A percentile compares a stretch with the other conserved stretches of the same genome.
phyloP scores from a whole-genome alignment of 805 yeast genomes.

The Candida taoyuanica region DNA sequence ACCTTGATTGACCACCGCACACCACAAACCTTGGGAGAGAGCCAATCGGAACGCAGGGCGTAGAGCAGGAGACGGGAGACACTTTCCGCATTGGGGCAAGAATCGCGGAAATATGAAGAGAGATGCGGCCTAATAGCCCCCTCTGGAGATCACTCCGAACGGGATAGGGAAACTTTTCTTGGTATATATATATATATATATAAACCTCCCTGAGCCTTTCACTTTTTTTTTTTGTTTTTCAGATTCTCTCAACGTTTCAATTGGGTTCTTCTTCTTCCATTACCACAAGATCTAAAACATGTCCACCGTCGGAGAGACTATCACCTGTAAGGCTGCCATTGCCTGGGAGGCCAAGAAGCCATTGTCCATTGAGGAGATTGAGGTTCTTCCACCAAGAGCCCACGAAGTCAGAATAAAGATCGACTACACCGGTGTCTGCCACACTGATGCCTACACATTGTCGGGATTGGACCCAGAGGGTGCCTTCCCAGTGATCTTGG shows the following conservation, averaged over 20 bases:
- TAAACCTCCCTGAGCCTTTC: no score
- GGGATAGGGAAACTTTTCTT: no score
- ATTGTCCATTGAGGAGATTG: slow-evolving; percentile 76
- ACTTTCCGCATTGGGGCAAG: slow-evolving; percentile 3
- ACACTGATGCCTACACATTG: slow-evolving; percentile 95
- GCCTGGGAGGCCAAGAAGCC: slow-evolving; percentile 95
- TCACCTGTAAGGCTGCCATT: slow-evolving; percentile 91
- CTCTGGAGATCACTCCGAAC: no score
- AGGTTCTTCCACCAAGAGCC: slow-evolving; percentile 91
- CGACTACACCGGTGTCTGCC: slow-evolving; percentile 90
- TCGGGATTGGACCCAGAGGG: slow-evolving; percentile 97
- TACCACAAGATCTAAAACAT: no score
- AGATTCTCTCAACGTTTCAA: no score
- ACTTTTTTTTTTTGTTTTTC: no score
- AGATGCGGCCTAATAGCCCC: no score
- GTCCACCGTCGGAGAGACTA: slow-evolving; percentile 35
- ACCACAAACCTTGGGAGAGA: background rate
- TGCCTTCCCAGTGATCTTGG: slow-evolving; percentile 85
- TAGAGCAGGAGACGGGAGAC: slow-evolving; percentile 8
- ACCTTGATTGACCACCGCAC: background rate
- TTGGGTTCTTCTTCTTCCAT: no score
- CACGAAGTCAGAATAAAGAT: slow-evolving; percentile 95
- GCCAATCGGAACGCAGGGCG: slow-evolving; percentile 15
- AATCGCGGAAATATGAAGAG: no score
- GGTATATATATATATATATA: no score